These are phyloP conservation scores for Scedosporium boydii DNA, from an alignment of 2,329 filamentous ascomycete genomes.

Conservation along the genomic window DNA sequence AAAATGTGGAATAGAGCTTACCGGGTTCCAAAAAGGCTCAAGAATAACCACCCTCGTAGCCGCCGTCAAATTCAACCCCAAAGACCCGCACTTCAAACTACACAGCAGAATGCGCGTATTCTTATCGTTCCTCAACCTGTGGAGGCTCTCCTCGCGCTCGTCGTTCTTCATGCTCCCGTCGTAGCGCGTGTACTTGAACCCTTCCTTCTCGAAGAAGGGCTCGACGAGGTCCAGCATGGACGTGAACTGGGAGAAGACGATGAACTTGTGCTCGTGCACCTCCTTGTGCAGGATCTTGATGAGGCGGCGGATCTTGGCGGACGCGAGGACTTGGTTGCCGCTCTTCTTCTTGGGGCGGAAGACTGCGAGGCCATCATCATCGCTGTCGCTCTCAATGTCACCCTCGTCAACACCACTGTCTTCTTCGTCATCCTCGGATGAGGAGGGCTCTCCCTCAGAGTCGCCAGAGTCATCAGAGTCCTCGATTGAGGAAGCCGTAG, in stretches of 20 bases:
- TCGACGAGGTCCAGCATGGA: constrained; percentile 96
- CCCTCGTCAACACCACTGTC: constrained; percentile 3
- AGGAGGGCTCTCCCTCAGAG: constrained; percentile 15
- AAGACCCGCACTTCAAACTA: constrained; percentile 83
- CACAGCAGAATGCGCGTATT: constrained; percentile 78
- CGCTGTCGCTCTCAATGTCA: neutral
- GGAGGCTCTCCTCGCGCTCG: constrained; percentile 75
- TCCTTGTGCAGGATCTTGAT: constrained; percentile 74
- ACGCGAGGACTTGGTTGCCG: constrained; percentile 44
- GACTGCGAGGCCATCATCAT: neutral
- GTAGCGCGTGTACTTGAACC: constrained; percentile 77
- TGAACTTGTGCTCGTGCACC: constrained; percentile 80
- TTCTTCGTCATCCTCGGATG: constrained; percentile 23
- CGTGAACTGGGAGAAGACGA: constrained; percentile 97
- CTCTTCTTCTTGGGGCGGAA: neutral
- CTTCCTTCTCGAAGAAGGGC: constrained; percentile 69
- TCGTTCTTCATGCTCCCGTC: constrained; percentile 95
- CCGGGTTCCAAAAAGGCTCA: constrained; percentile 97
- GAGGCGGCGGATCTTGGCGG: constrained; percentile 86
- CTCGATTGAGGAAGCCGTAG: neutral
- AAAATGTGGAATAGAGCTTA: constrained; percentile 27
- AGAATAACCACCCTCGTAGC: constrained; percentile 89
- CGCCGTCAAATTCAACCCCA: constrained; percentile 90
- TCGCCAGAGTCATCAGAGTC: constrained; percentile 25
- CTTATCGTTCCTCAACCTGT: constrained; percentile 64